Evolutionary conservation across 2,329 filamentous ascomycete genomes (phyloP).

Genomic region (Fusarium tupiense): DNA sequence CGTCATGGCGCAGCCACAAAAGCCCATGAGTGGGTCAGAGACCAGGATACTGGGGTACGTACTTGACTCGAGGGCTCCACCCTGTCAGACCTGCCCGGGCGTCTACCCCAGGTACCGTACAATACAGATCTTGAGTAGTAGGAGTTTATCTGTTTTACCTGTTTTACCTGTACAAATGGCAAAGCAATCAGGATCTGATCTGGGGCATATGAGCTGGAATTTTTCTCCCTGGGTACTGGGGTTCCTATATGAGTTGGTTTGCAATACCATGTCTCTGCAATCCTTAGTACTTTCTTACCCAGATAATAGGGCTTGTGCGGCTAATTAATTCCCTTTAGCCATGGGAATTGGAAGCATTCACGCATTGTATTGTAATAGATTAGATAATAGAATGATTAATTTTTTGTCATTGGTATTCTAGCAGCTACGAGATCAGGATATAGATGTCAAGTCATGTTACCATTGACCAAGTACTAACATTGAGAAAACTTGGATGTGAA

Average conservation of each 20-base stretch:
- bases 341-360: too few relatives aligned
- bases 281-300: not conserved
- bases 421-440: not conserved
- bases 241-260: not conserved
- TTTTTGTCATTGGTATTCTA: not conserved
- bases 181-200: not conserved
- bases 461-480: not conserved
- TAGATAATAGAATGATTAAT: not conserved
- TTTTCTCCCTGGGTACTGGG: not conserved
- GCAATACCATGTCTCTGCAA: not conserved
- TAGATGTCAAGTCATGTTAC: not conserved
- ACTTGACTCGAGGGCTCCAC: not conserved
- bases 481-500: not conserved
- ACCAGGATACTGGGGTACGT: not conserved
- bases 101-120: too few relatives aligned
- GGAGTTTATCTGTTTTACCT: too few relatives aligned
- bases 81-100: too few relatives aligned
- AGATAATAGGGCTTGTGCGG: not conserved
- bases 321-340: not conserved
- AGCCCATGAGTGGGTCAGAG: not conserved
- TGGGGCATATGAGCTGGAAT: not conserved
- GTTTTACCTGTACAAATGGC: not conserved
- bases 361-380: not conserved
- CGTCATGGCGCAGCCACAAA: conserved; percentile 37
- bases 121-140: not conserved